Evolutionary conservation across 805 yeast genomes (phyloP).

Genomic region (Ogataea haglerorum): DNA sequence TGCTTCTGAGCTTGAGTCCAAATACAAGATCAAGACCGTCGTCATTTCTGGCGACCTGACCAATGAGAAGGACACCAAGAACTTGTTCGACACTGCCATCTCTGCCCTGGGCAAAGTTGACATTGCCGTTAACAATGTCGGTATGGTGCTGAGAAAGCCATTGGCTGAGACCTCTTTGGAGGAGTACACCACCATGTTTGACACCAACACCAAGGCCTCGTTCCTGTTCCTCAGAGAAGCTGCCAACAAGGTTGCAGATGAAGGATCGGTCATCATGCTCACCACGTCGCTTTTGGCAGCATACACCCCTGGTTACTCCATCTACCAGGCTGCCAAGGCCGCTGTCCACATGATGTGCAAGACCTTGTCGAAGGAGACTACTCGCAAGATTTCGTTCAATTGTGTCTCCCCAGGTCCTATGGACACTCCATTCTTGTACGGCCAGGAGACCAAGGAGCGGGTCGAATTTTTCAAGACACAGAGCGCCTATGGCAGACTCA

Average conservation of each 20-base stretch:
- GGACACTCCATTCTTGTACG: constrained; percentile 65
- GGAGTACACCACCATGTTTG: constrained; percentile 54
- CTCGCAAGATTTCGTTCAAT: constrained; percentile 47
- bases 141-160: constrained; percentile 63
- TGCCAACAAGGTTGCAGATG: constrained; percentile 44
- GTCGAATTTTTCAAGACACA: constrained; percentile 54
- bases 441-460: constrained; percentile 59
- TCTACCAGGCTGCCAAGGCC: constrained; percentile 57
- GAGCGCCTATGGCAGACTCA: constrained; percentile 47
- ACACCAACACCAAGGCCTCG: constrained; percentile 55
- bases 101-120: constrained; percentile 49
- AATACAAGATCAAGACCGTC: constrained; percentile 41
- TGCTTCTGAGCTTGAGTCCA: constrained; percentile 34
- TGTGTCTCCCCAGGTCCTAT: constrained; percentile 65
- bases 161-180: constrained; percentile 47
- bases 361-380: constrained; percentile 53
- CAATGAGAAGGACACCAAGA: constrained; percentile 38
- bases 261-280: constrained; percentile 53
- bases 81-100: constrained; percentile 45
- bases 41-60: constrained; percentile 42
- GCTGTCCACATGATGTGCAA: constrained; percentile 53
- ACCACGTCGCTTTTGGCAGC: constrained; percentile 69
- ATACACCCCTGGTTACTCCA: constrained; percentile 49
- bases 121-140: constrained; percentile 65
- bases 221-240: constrained; percentile 61